phyloP scores from a whole-genome alignment of 2,329 filamentous ascomycete species.

The Fusarium sp. region DNA sequence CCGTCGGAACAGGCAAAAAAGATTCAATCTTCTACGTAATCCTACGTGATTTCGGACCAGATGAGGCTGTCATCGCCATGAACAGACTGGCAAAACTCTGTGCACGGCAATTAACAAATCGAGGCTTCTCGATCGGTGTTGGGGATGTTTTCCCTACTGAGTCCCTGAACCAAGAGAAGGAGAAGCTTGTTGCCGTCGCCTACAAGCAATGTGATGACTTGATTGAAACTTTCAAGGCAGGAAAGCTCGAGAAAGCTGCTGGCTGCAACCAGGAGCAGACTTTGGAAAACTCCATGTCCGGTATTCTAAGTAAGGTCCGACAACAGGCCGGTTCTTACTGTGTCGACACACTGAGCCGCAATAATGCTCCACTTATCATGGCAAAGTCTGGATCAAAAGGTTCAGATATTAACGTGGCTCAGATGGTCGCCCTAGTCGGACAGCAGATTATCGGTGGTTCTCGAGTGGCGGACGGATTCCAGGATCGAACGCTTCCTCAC shows the following conservation, averaged over 20 bases:
- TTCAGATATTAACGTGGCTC: conserved; percentile 96
- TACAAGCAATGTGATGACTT: conserved; percentile 85
- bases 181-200: conserved; percentile 78
- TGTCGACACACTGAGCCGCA: conserved; percentile 87
- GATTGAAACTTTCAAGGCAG: conserved; percentile 81
- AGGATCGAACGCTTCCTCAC: conserved; percentile 92
- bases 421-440: conserved; percentile 97
- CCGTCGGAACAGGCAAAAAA: conserved; percentile 96
- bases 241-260: conserved; percentile 84
- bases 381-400: conserved; percentile 97
- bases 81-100: conserved; percentile 92
- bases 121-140: conserved; percentile 96
- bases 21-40: conserved; percentile 98
- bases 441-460: conserved; percentile 97
- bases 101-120: conserved; percentile 86
- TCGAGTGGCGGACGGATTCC: conserved; percentile 95
- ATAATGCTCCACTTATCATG: conserved; percentile 96
- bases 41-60: conserved; percentile 91
- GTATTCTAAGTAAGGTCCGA: conserved; percentile 91
- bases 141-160: conserved; percentile 90
- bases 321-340: conserved; percentile 91
- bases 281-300: conserved; percentile 89
- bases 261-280: conserved; percentile 94
- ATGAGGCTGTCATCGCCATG: conserved; percentile 90
- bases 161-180: conserved; percentile 76